phyloP scores from a whole-genome alignment of 345 rosid species.

The Pugionium dolabratum region DNA sequence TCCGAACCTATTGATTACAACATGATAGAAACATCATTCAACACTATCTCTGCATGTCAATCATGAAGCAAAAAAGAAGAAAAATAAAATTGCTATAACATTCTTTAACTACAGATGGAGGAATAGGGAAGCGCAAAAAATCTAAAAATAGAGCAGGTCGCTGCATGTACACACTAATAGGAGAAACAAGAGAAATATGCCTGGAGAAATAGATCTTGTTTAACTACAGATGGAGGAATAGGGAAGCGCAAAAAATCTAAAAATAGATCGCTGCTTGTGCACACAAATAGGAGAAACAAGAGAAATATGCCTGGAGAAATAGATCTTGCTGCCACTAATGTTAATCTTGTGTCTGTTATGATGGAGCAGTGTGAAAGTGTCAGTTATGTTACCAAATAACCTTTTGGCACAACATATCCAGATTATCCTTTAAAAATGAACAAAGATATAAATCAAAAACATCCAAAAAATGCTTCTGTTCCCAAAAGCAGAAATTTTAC shows the following conservation, averaged over 20 bases:
- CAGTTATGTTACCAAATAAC: not conserved
- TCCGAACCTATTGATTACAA: constrained; percentile 61
- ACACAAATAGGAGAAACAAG: too few relatives aligned
- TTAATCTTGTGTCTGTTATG: not conserved
- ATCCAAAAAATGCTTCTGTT: too few relatives aligned
- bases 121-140: not conserved
- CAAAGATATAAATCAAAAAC: too few relatives aligned
- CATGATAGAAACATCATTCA: constrained; percentile 19
- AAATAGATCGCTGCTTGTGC: too few relatives aligned
- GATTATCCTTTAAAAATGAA: too few relatives aligned
- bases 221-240: too few relatives aligned
- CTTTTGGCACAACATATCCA: too few relatives aligned
- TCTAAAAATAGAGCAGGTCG: not conserved
- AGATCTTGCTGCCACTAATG: constrained; percentile 1
- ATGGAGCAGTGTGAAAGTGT: not conserved
- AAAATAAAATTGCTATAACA: not conserved
- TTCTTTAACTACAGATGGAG: not conserved
- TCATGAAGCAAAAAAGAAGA: not conserved
- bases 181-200: not conserved
- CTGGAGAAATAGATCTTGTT: too few relatives aligned
- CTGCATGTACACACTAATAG: constrained; percentile 1
- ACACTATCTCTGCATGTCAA: constrained; percentile 12
- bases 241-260: too few relatives aligned
- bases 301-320: too few relatives aligned
- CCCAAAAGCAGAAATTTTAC: too few relatives aligned